Percentiles rank a stretch among this genome's conserved stretches.
phyloP scores from a whole-genome alignment of 805 yeast genomes.

The Candida silvicultrix region DNA sequence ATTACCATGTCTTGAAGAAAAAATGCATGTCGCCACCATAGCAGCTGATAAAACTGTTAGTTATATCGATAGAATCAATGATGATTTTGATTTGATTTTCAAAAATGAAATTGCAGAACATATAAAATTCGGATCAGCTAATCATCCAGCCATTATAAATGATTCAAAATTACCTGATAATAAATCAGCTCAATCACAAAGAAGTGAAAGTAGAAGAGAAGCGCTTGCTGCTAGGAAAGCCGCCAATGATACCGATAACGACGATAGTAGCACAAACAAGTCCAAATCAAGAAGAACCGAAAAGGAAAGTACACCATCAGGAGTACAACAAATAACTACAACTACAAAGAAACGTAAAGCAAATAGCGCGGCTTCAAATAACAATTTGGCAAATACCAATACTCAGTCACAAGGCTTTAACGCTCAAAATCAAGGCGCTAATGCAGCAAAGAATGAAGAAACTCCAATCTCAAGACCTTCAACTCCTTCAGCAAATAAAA shows the following conservation, averaged over 20 bases:
- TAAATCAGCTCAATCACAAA: conserved; percentile 63
- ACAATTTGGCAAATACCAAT: conserved; percentile 3
- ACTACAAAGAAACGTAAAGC: conserved; percentile 21
- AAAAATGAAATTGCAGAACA: conserved; percentile 77
- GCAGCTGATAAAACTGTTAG: conserved; percentile 74
- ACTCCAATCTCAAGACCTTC: conserved; percentile 5
- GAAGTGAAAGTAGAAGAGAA: conserved; percentile 84
- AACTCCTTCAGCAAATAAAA: conserved; percentile 8
- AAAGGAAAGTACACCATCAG: conserved; percentile 18
- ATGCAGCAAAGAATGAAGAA: conserved; percentile 6
- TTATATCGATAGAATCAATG: conserved; percentile 67
- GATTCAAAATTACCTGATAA: conserved; percentile 45
- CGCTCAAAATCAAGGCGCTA: conserved; percentile 3
- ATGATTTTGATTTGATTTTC: conserved; percentile 71
- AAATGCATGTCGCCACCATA: conserved; percentile 93
- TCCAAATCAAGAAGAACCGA: conserved; percentile 14
- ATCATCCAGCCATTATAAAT: conserved; percentile 86
- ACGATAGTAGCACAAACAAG: conserved; percentile 13
- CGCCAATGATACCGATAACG: conserved; percentile 25
- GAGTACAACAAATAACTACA: conserved; percentile 16
- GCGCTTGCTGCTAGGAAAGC: conserved; percentile 88
- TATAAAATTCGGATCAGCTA: conserved; percentile 69
- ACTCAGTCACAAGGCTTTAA: conserved; percentile 4
- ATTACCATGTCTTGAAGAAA: conserved; percentile 91
- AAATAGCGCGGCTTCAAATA: background rate